phyloP scores from a whole-genome alignment of 2,329 filamentous ascomycete genomes.

The Endoconidiophora laricicola region DNA sequence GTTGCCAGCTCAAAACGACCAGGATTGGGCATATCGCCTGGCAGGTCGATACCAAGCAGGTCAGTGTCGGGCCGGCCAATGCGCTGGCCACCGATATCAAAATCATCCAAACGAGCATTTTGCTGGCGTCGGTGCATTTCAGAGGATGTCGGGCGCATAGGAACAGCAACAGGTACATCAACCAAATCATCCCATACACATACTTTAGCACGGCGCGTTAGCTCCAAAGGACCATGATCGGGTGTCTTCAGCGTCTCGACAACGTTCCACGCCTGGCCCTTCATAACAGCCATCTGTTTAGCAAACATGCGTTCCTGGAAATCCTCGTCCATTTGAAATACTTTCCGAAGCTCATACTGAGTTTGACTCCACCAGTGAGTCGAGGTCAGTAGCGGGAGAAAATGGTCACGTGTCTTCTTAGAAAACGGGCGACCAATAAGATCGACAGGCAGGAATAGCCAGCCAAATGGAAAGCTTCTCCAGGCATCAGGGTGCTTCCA shows the following conservation, averaged over 20 bases:
- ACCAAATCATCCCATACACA: constrained; percentile 98
- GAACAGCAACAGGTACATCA: constrained; percentile 85
- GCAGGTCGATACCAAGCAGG: constrained; percentile 49
- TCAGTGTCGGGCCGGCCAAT: constrained; percentile 34
- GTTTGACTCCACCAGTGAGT: constrained; percentile 96
- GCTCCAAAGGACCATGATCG: constrained; percentile 84
- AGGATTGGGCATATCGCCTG: constrained; percentile 53
- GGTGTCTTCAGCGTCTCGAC: constrained; percentile 88
- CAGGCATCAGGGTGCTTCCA: constrained; percentile 97
- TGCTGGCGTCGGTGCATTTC: constrained; percentile 56
- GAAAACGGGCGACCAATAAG: constrained; percentile 94
- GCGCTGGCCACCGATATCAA: constrained; percentile 58
- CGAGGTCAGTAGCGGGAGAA: constrained; percentile 86
- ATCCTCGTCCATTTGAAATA: constrained; percentile 85
- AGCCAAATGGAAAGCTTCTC: constrained; percentile 88
- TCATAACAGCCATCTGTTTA: constrained; percentile 97
- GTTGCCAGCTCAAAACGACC: constrained; percentile 55
- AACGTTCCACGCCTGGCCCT: constrained; percentile 97
- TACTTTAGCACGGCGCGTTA: constrained; percentile 77
- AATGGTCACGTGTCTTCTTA: constrained; percentile 81
- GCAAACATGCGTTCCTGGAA: constrained; percentile 99
- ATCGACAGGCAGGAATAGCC: constrained; percentile 92
- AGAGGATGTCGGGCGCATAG: constrained; percentile 68
- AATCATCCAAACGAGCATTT: constrained; percentile 46
- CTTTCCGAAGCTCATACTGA: constrained; percentile 63